Evolutionary conservation across 495 filamentous ascomycete genomes (phyloP).

Genomic region (Neurospora tetraspora): DNA sequence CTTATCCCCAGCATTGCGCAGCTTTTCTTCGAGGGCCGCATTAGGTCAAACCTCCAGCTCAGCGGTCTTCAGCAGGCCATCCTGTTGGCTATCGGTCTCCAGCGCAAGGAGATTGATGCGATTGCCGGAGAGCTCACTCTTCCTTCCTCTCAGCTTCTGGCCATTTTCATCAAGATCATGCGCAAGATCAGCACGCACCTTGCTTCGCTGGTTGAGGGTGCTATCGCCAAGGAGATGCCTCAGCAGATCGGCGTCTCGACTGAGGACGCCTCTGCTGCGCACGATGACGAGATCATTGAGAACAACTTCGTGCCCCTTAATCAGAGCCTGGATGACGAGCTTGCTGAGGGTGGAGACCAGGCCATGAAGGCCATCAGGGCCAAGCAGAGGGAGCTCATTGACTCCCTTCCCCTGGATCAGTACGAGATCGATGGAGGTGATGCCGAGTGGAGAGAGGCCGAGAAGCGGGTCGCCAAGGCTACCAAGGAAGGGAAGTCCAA

Average conservation of each 20-base stretch:
- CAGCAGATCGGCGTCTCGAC: constrained; percentile 42
- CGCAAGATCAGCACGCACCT: constrained; percentile 76
- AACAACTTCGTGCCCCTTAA: constrained; percentile 57
- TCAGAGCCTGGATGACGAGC: constrained; percentile 71
- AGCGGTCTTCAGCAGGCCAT: constrained; percentile 75
- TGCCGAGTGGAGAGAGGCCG: constrained; percentile 72
- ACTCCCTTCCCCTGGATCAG: constrained; percentile 79
- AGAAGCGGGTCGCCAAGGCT: constrained; percentile 57
- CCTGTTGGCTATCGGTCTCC: constrained; percentile 78
- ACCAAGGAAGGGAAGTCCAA: constrained; percentile 47
- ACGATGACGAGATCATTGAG: constrained; percentile 53
- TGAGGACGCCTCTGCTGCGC: constrained; percentile 41
- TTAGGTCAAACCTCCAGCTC: constrained; percentile 56
- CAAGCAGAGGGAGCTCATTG: constrained; percentile 76
- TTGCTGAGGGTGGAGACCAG: constrained; percentile 73
- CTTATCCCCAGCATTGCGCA: constrained; percentile 72
- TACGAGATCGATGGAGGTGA: constrained; percentile 69
- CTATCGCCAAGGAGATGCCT: constrained; percentile 62
- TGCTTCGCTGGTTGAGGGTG: constrained; percentile 60
- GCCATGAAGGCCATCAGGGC: constrained; percentile 54
- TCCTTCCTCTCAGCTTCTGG: constrained; percentile 68
- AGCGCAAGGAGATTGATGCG: constrained; percentile 73
- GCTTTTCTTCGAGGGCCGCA: constrained; percentile 71
- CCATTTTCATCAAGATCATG: constrained; percentile 94
- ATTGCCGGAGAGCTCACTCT: constrained; percentile 72